phyloP scores from a whole-genome alignment of 1,284 basidiomycete species.

The Rhodotorula sp. region DNA sequence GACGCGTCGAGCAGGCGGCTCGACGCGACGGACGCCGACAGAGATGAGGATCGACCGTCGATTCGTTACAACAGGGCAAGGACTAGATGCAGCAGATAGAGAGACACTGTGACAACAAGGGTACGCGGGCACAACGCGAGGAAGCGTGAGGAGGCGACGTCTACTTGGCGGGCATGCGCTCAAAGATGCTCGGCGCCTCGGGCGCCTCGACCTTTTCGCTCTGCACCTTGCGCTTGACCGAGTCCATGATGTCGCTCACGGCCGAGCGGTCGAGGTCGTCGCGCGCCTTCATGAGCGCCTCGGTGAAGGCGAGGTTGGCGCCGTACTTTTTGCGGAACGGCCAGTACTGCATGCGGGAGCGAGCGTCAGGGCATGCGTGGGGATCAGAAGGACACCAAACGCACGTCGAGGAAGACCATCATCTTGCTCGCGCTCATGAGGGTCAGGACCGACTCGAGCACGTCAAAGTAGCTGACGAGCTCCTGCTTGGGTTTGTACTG shows the following conservation, averaged over 20 bases:
- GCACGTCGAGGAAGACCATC: constrained; percentile 80
- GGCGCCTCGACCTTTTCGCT: constrained; percentile 23
- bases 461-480: constrained; percentile 77
- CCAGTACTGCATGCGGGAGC: constrained; percentile 54
- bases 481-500: constrained; percentile 77
- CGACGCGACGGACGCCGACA: no score
- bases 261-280: constrained; percentile 86
- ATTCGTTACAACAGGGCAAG: no score
- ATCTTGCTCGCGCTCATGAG: constrained; percentile 87
- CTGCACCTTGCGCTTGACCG: constrained; percentile 71
- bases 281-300: constrained; percentile 82
- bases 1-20: neutral
- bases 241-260: constrained; percentile 92
- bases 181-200: constrained; percentile 37
- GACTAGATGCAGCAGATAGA: no score
- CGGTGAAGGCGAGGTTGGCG: constrained; percentile 87
- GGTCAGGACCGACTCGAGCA: constrained; percentile 79
- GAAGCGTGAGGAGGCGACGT: neutral
- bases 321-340: constrained; percentile 94
- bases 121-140: neutral
- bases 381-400: constrained; percentile 58
- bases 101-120: no score
- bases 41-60: no score
- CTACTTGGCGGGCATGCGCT: constrained; percentile 38
- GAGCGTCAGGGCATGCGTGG: neutral